phyloP scores from a whole-genome alignment of 1,284 basidiomycete species.

The Malassezia nana region DNA sequence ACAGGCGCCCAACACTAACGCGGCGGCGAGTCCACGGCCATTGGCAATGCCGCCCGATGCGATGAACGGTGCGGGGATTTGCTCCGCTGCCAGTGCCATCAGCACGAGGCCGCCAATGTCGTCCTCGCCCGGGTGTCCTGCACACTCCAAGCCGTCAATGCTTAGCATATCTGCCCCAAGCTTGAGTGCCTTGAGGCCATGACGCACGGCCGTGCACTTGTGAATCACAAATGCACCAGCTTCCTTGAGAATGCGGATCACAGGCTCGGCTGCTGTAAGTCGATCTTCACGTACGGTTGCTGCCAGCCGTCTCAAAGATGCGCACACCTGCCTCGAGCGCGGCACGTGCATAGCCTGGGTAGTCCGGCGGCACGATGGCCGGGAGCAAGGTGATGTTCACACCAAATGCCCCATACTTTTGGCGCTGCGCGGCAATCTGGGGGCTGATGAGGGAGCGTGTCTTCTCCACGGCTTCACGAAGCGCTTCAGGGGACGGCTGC shows the following conservation, averaged over 20 bases:
- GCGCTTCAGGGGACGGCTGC: constrained; percentile 71
- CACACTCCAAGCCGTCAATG: constrained; percentile 55
- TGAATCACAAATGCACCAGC: constrained; percentile 69
- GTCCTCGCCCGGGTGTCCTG: constrained; percentile 88
- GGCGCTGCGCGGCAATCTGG: constrained; percentile 24
- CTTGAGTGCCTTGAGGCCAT: constrained; percentile 60
- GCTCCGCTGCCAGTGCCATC: constrained; percentile 76
- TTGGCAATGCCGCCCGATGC: constrained; percentile 64
- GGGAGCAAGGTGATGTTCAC: constrained; percentile 88
- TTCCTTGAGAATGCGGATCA: constrained; percentile 72
- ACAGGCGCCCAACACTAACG: constrained; percentile 72
- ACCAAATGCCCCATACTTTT: constrained; percentile 51
- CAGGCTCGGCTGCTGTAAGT: constrained; percentile 55
- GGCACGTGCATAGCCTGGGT: constrained; percentile 67
- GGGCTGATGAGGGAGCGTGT: constrained; percentile 51
- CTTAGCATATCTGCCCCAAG: constrained; percentile 68
- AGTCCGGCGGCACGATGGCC: constrained; percentile 80
- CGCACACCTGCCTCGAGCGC: constrained; percentile 77
- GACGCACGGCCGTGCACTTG: constrained; percentile 67
- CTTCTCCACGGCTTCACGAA: constrained; percentile 73
- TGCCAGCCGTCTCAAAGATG: constrained; percentile 88
- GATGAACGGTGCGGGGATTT: constrained; percentile 73
- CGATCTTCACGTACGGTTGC: constrained; percentile 58
- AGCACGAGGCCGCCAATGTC: constrained; percentile 84
- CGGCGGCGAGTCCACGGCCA: constrained; percentile 66